phyloP scores from a whole-genome alignment of 169 alveolate genomes.

The Plasmodium cynomolgi region DNA sequence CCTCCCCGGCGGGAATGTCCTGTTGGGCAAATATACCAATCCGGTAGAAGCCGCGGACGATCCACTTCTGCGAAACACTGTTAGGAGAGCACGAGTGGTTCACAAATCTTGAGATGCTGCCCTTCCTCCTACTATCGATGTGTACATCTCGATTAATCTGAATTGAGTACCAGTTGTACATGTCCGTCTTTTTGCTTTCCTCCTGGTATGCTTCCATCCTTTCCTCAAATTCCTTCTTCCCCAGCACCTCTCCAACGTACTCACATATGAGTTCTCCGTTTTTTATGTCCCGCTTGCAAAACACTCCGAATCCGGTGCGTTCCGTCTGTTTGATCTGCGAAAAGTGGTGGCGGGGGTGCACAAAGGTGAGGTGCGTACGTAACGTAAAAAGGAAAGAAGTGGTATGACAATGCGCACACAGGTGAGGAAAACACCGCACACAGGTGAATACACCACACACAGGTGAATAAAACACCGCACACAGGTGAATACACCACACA shows the following conservation, averaged over 20 bases:
- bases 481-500: neutral
- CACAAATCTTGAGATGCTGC: constrained; percentile 96
- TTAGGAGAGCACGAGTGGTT: constrained; percentile 99
- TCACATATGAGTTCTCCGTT: constrained; percentile 86
- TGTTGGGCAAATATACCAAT: constrained; percentile 96
- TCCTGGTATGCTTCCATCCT: constrained; percentile 33
- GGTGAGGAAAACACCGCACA: neutral
- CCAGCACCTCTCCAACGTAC: constrained; percentile 88
- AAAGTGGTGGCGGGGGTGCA: neutral
- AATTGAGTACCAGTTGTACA: constrained; percentile 90
- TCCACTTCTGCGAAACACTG: constrained; percentile 95
- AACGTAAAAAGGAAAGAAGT: neutral
- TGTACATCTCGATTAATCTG: constrained; percentile 90
- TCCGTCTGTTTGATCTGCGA: constrained; percentile 74
- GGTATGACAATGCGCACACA: neutral
- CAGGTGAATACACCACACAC: too few relatives aligned
- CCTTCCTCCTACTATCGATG: constrained; percentile 96
- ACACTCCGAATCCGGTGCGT: constrained; percentile 87
- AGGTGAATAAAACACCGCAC: neutral
- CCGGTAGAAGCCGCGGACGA: constrained; percentile 95
- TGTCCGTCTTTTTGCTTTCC: constrained; percentile 77
- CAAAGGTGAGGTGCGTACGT: neutral
- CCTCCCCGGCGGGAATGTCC: constrained; percentile 95
- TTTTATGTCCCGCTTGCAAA: constrained; percentile 80
- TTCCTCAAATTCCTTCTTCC: constrained; percentile 80